Evolutionary conservation across 2,329 filamentous ascomycete genomes (phyloP), one percentile per base, ranked within the genome.

Genomic region (Byssothecium circinans): DNA sequence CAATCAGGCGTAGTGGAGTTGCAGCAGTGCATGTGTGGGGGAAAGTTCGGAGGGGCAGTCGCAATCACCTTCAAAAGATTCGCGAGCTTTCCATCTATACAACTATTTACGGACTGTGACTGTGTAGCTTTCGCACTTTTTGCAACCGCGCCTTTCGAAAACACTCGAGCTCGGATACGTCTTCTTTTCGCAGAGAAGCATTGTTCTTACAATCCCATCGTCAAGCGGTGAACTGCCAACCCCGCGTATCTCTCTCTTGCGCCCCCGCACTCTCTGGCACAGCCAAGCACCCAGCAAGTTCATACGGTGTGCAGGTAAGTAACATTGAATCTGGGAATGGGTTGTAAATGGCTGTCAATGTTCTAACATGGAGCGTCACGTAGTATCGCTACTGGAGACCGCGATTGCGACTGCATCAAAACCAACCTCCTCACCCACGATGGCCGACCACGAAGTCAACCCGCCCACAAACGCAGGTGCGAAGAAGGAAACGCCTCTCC

Each of bases 391-490:
- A 5, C 23, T 6, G 23, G 23, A 25, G 23, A 25, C 10, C 5
- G n/a, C n/a, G 23, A 25, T 25, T 25, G 23, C 23, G 23, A 25
- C 29, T 4, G 7, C 29, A 14, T 32, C 29, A 12, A 10, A 4
- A 40, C 36, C 34, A 32, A 41, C 41, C 50, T 38, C 29, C 29
- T 43, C 44, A 33, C 47, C 41, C 56, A 53, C 56, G 55, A 69
- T 68, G 66, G 57, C 58, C 44, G 66, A 67, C 42, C 52, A 60
- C 40, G 40, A 54, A 23, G 54, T 60, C 34, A 32, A 27, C 30
- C 37, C 27, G 14, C 33, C 35, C 35, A 12, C 35, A 19, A 47
- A 14, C 33, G 15, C 41, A 19, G 40, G 54, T 32, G 38, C 56
- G 36, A 61, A 59, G 51, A 51, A 51, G 35, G 60, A 57, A 48